Evolutionary conservation across 768 basidiomycete species (phyloP), one percentile per base, ranked within the genome.

Genomic region (Trametes cinnabarina): DNA sequence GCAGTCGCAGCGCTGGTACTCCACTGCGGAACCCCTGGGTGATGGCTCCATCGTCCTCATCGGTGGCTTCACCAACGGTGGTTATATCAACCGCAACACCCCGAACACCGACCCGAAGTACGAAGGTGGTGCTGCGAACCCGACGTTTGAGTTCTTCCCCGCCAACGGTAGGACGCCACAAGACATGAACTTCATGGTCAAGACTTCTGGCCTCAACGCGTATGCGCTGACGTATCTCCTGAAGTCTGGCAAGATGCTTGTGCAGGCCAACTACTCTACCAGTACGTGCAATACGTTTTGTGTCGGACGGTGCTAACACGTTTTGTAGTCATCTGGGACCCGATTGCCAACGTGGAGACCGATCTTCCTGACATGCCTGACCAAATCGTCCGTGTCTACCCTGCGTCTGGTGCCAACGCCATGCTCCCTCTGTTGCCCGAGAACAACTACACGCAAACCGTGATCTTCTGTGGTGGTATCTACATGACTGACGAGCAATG

Each of bases 401-500:
- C 94, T 9, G 95, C 89, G 0, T 93, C 93, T 9, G 93, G 91
- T 30, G 95, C 88, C 0, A 82, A 81, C 2, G 89, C 89, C 39
- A 92, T 98, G 88, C 80, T 98, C 0, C 95, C 95, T 7, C 79
- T 98, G 17, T 95, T 91, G 1, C 88, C 90, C 4, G 87, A 79
- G 23, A 97, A 96, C 75, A 88, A 91, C 68, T 98, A 91, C 70
- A 83, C 79, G 0, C 91, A 88, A 0, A 92, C 92, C 0, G 69
- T 97, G 42, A 66, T 98, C 42, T 95, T 98, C 74, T 98, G 95
- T 63, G 95, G 95, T 48, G 96, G 96, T 25, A 82, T 84, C 9
- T 79, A 88, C 69, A 87, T 96, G 82, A 76, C 85, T 3, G 86
- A 84, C 15, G 76, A 78, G 8, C 76, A 76, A 43, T 96, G 86